Percentiles rank a stretch among this genome's conserved stretches.
Conservation (phyloP, 495 filamentous ascomycete genomes). For the Lepidopterella palustris region DNA sequence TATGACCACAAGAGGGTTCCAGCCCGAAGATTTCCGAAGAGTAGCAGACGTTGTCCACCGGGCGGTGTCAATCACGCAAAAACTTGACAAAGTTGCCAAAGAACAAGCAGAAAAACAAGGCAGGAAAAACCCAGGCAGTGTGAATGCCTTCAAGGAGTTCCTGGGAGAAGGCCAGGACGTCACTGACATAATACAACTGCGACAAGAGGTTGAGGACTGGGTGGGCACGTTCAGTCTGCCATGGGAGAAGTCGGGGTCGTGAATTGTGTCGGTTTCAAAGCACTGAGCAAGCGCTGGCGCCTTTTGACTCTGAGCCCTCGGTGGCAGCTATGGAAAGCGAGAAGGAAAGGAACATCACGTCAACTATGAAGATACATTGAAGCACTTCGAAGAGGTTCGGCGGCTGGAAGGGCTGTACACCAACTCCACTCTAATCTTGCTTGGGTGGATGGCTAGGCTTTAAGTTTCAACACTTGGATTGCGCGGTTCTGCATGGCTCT, state of each 20-base stretch:
- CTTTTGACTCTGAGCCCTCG: too few relatives aligned
- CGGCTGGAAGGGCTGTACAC: too few relatives aligned
- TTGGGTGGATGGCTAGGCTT: neutral
- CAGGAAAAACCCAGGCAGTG: conserved; percentile 67
- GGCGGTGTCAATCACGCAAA: conserved; percentile 74
- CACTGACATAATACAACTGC: conserved; percentile 76
- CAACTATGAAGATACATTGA: too few relatives aligned
- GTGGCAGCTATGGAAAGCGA: too few relatives aligned
- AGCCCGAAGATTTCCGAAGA: conserved; percentile 75
- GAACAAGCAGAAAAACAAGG: conserved; percentile 70
- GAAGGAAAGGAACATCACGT: too few relatives aligned
- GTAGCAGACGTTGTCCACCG: conserved; percentile 94
- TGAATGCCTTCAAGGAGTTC: conserved; percentile 81
- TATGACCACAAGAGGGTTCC: conserved; percentile 94
- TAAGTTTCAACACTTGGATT: neutral
- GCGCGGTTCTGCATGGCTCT: neutral
- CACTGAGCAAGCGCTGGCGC: too few relatives aligned
- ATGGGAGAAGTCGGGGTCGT: conserved; percentile 47
- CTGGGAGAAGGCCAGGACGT: conserved; percentile 77
- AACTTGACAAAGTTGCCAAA: conserved; percentile 72
- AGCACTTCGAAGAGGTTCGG: too few relatives aligned
- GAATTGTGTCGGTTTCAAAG: too few relatives aligned
- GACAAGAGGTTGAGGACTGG: conserved; percentile 92
- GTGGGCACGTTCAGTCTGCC: conserved; percentile 86
- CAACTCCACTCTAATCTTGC: neutral